Percentiles rank a stretch among this genome's conserved stretches.
Conservation (phyloP, 2,329 filamentous ascomycete species). For the Didymella arachidicola region DNA sequence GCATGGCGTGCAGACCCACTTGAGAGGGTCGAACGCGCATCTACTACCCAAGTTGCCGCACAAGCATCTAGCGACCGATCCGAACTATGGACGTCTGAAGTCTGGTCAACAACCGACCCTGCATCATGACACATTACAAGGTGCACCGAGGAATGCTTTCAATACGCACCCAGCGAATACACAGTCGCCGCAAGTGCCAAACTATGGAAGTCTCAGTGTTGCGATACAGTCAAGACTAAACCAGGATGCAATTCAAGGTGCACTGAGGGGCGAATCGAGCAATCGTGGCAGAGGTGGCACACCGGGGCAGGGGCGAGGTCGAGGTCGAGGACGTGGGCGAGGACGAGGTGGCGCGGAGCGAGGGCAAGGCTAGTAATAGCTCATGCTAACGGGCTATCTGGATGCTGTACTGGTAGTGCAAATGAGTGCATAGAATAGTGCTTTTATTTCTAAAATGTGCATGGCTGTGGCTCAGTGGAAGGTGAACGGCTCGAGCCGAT, state of each 20-base stretch:
- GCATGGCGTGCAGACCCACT: too few species aligned
- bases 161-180: not conserved
- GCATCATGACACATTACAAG: not conserved
- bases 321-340: not conserved
- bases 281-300: not conserved
- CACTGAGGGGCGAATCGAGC: not conserved
- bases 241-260: not conserved
- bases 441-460: too few species aligned
- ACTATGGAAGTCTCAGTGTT: not conserved
- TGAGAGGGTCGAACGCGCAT: not conserved
- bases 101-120: not conserved
- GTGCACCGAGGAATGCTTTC: not conserved
- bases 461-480: too few species aligned
- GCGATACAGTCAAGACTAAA: not conserved
- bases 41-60: not conserved
- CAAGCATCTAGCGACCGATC: not conserved
- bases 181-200: not conserved
- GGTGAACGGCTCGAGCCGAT: too few species aligned
- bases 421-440: not conserved
- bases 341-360: not conserved
- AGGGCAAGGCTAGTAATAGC: not conserved
- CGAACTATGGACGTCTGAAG: not conserved
- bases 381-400: not conserved
- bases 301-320: not conserved
- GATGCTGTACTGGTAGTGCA: not conserved